A percentile compares a stretch with the other conserved stretches of the same genome.
Conservation (phyloP, 2,329 filamentous ascomycete species). For the Neonectria punicea region DNA sequence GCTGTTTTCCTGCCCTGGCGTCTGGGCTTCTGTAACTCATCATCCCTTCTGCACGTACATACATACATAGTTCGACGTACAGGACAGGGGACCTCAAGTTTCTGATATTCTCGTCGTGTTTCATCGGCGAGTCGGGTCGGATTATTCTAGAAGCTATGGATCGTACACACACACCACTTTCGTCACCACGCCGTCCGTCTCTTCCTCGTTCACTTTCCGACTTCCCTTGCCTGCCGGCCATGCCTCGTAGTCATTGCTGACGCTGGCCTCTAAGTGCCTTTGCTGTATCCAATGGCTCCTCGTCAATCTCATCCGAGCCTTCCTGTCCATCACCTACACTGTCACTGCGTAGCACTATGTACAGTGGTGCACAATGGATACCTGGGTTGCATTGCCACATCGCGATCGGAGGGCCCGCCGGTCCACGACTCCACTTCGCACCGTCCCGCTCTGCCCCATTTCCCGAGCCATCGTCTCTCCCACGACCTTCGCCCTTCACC, state of each 20-base stretch:
- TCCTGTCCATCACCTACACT: background rate
- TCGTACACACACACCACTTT: conserved; percentile 24
- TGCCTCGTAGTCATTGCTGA: conserved; percentile 11
- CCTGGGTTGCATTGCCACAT: conserved; percentile 9
- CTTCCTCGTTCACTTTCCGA: conserved; percentile 5
- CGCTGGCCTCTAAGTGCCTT: conserved; percentile 5
- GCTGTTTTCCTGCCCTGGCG: conserved; percentile 20
- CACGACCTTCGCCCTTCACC: conserved; percentile 13
- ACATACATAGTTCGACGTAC: conserved; percentile 8
- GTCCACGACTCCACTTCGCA: conserved; percentile 25
- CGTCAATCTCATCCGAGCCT: background rate
- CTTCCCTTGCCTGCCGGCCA: conserved; percentile 4
- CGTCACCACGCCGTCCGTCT: conserved; percentile 3
- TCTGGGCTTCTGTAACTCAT: background rate
- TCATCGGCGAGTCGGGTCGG: conserved; percentile 28
- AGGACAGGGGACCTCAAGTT: conserved; percentile 1
- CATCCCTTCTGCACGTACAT: background rate
- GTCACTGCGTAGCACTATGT: too few relatives aligned
- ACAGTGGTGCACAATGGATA: background rate
- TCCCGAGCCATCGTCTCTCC: conserved; percentile 7
- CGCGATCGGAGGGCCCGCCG: conserved; percentile 21
- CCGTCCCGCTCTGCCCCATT: conserved; percentile 24
- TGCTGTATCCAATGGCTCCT: background rate
- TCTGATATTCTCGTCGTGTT: conserved; percentile 23
- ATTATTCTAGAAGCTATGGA: conserved; percentile 36